phyloP scores from a whole-genome alignment of 2,329 filamentous ascomycete species.

The Rugonectria rugulosa region DNA sequence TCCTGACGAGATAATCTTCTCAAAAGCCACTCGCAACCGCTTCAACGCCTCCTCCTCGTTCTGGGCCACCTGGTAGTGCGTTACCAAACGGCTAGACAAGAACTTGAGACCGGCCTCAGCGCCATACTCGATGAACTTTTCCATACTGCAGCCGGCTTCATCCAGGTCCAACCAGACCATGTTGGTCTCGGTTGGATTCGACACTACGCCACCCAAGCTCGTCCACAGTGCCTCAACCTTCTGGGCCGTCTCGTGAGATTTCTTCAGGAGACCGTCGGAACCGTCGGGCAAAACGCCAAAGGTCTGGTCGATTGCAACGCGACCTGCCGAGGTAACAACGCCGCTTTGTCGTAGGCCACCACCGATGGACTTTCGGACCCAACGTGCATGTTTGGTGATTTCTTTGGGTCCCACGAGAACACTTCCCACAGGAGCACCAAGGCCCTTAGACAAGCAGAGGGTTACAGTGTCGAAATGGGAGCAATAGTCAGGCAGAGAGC shows the following conservation, averaged over 20 bases:
- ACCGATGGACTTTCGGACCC: conserved; percentile 73
- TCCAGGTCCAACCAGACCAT: conserved; percentile 87
- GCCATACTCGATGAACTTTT: conserved; percentile 50
- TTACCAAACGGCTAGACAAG: conserved; percentile 52
- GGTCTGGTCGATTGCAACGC: conserved; percentile 67
- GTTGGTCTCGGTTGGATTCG: conserved; percentile 82
- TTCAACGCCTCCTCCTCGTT: conserved; percentile 66
- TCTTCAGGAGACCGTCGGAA: conserved; percentile 63
- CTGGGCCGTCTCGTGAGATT: conserved; percentile 69
- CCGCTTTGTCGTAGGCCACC: conserved; percentile 79
- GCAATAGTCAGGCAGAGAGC: conserved; percentile 71
- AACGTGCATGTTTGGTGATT: conserved; percentile 49
- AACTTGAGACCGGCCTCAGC: conserved; percentile 53
- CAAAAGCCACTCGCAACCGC: conserved; percentile 64
- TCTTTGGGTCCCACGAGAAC: conserved; percentile 66
- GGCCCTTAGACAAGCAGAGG: conserved; percentile 82
- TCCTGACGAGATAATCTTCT: conserved; percentile 39
- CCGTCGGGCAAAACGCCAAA: conserved; percentile 49
- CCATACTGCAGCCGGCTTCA: conserved; percentile 56
- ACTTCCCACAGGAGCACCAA: conserved; percentile 82
- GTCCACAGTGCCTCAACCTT: conserved; percentile 75
- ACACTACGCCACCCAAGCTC: conserved; percentile 71
- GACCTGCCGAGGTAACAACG: conserved; percentile 74
- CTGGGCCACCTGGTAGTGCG: conserved; percentile 68
- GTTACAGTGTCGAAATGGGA: conserved; percentile 76